phyloP scores from a whole-genome alignment of 2,329 filamentous ascomycete genomes.

The Scedosporium apiospermum region DNA sequence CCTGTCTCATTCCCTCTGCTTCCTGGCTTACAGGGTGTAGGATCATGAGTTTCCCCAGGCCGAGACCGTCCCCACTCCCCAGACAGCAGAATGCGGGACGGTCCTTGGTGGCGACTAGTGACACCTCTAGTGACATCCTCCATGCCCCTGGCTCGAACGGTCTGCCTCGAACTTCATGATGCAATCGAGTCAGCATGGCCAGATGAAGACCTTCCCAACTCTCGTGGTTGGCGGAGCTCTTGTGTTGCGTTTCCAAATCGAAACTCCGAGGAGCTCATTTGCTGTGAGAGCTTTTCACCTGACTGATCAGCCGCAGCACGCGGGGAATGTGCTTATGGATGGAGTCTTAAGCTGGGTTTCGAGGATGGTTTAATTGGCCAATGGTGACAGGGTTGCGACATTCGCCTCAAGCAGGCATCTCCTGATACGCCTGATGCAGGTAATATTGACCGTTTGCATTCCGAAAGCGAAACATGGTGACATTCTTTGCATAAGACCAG shows the following conservation, averaged over 20 bases:
- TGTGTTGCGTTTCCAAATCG: neutral
- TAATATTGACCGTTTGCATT: neutral
- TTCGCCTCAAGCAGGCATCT: neutral
- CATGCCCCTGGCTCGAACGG: neutral
- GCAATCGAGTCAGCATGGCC: neutral
- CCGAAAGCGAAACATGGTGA: neutral
- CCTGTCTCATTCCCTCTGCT: too few relatives aligned
- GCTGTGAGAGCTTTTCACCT: neutral
- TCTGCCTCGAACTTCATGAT: neutral
- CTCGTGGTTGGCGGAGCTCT: neutral
- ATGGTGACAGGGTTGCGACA: neutral
- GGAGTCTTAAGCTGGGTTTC: neutral
- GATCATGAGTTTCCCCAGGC: too few relatives aligned
- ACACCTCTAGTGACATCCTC: neutral
- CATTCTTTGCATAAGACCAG: too few relatives aligned
- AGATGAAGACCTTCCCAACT: neutral
- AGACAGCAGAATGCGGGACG: too few relatives aligned
- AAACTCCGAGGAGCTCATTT: neutral
- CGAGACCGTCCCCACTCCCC: too few relatives aligned
- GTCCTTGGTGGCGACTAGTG: neutral
- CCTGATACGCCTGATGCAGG: neutral
- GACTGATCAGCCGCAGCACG: too few relatives aligned
- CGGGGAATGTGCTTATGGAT: too few relatives aligned
- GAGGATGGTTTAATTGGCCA: neutral
- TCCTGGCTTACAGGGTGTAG: too few relatives aligned